phyloP scores from a whole-genome alignment of 306 rosid species.

The cucumber (Cucumis sativus) region DNA sequence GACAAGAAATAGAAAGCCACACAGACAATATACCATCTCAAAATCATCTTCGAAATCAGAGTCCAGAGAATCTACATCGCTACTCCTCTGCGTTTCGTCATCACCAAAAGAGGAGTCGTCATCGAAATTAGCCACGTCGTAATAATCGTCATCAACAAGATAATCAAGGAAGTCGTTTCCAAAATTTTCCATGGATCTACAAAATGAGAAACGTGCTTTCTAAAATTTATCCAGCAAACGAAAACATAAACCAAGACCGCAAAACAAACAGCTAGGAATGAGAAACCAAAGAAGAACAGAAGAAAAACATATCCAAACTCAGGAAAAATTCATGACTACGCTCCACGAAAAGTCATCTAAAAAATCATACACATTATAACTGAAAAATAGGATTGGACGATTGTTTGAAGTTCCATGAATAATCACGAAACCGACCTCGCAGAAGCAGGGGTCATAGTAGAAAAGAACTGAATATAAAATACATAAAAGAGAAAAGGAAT shows the following conservation, averaged over 20 bases:
- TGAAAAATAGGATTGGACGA: not conserved
- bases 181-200: constrained; percentile 47
- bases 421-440: not conserved
- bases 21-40: constrained; percentile 22
- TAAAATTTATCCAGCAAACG: not conserved
- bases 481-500: not conserved
- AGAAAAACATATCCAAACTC: not conserved
- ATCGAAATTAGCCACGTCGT: constrained; percentile 36
- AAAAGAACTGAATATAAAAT: not conserved
- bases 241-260: not conserved
- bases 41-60: constrained; percentile 60
- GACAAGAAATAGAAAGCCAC: not conserved
- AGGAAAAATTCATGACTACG: not conserved
- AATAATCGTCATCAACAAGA: constrained; percentile 30
- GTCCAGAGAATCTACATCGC: constrained; percentile 9
- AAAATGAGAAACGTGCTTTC: not conserved
- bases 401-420: not conserved
- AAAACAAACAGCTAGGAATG: not conserved
- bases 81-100: constrained; percentile 9
- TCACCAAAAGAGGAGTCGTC: constrained; percentile 19
- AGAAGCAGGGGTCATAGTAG: not conserved
- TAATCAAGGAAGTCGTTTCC: constrained; percentile 57
- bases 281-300: not conserved
- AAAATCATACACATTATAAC: not conserved
- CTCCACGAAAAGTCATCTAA: not conserved